These are phyloP conservation scores for Aspergillus costaricaensis DNA, from an alignment of 2,329 filamentous ascomycete genomes.

Conservation along the genomic window DNA sequence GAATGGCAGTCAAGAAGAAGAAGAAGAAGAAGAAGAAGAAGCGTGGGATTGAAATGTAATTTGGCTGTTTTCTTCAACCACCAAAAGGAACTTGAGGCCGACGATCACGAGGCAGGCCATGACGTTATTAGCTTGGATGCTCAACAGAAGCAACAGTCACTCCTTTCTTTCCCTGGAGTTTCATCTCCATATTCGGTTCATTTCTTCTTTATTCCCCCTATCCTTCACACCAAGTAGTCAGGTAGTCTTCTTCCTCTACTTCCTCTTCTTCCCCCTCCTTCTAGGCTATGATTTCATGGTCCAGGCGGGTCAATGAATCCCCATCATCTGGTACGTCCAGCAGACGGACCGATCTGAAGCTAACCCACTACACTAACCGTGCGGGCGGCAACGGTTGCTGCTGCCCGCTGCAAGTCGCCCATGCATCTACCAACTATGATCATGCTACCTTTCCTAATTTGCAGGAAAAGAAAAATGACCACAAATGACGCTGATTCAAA, in stretches of 20 bases:
- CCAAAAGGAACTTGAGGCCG: slow-evolving; percentile 1
- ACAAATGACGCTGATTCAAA: not conserved
- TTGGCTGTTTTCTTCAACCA: not conserved
- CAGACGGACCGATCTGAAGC: slow-evolving; percentile 5
- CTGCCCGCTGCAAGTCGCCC: not conserved
- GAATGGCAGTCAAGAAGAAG: not conserved
- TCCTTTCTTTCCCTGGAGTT: not conserved
- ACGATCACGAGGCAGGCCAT: slow-evolving; percentile 16
- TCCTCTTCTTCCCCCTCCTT: not conserved
- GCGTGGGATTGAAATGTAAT: not conserved
- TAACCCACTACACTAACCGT: not conserved
- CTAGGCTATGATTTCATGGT: slow-evolving; percentile 7
- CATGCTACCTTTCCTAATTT: not conserved
- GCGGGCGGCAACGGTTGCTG: slow-evolving; percentile 1
- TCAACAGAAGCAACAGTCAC: not conserved
- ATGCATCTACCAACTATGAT: not conserved
- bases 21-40: not conserved
- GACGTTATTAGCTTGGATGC: slow-evolving; percentile 11
- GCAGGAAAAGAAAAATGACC: not conserved
- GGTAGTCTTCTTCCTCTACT: too few relatives aligned
- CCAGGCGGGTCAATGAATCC: not conserved
- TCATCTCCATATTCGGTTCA: not conserved
- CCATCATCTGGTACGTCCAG: slow-evolving; percentile 9
- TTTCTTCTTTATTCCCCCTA: not conserved
- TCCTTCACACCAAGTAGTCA: not conserved